Base-by-base conservation (phyloP, 306 rosid genomes). In the Quercus agrifolia region DNA sequence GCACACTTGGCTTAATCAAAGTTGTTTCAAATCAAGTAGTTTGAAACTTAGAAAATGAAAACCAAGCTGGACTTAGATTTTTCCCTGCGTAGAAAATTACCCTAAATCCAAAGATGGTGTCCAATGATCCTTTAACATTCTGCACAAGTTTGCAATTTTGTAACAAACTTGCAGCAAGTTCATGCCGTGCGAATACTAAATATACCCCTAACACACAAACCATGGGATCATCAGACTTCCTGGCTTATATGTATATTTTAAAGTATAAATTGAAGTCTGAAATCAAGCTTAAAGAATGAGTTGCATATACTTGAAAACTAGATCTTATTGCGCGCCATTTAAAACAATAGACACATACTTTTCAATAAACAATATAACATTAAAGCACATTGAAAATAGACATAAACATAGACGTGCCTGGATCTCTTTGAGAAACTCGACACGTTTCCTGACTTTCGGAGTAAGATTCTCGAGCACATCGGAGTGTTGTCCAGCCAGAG, bases 381-480 rank as follows among this genome's bases (percentile, higher is more conserved):
- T 61, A 30, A 61, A 25, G 33, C 25, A 21, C 17, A 25, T 1
- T 9, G 1, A 25, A 11, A 9, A 20, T 10, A 25, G 28, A 21
- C 27, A 20, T 58, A 25, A 5, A 21, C 27, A 20, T 18, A 77
- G 2, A 59, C 80, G 71, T 83, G 80, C 98, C 96, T 94, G 98
- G 68, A 94, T 88, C 78, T 92, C 97, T 82, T 96, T 88, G 58
- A 94, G 98, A 82, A 90, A 85, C 76, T 94, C 98, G 5, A 94
- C 98, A 25, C 98, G 89, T 88, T 89, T 94, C 68, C 94, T 83
- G 66, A 94, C 94, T 44, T 20, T 76, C 1, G 96, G 96, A 0
- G 98, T 4, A 4, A 94, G 83, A 21, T 81, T 80, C 81, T 90
- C 97, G 1, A 94, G 87, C 75, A 88, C 70, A 71, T 94, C 96